Conservation (phyloP, 139 green algal genomes). For the Desmodesmus armatus region DNA sequence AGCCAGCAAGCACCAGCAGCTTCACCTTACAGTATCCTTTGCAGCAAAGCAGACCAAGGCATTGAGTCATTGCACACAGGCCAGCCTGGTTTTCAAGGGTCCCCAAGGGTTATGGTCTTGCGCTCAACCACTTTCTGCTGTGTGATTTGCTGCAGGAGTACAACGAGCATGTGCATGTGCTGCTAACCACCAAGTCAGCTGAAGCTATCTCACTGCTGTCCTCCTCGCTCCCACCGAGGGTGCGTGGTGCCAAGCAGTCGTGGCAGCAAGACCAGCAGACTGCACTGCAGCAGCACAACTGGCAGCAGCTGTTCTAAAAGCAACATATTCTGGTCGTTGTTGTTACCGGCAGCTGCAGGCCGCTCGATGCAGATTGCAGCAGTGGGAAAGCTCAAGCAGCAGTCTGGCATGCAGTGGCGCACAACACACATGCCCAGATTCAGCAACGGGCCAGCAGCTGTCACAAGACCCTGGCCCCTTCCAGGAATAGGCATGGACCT, state of each 20-base stretch:
- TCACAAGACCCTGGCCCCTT: no score
- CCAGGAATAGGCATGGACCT: no score
- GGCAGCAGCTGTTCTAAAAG: background rate
- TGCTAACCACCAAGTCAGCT: slow-evolving; percentile 53
- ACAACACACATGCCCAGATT: no score
- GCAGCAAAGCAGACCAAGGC: background rate
- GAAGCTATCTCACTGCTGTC: slow-evolving; percentile 48
- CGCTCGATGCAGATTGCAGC: no score
- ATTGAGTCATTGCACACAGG: background rate
- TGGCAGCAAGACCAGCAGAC: background rate
- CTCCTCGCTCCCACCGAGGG: slow-evolving; percentile 48
- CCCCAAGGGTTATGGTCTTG: background rate
- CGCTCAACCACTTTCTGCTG: background rate
- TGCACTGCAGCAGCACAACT: background rate
- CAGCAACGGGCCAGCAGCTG: no score
- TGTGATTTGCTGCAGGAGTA: slow-evolving; percentile 55
- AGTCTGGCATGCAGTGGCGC: no score
- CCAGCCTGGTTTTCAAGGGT: background rate
- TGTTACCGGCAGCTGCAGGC: no score
- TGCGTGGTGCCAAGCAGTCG: slow-evolving; percentile 11
- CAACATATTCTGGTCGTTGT: background rate
- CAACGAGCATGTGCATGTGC: slow-evolving; percentile 61
- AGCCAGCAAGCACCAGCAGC: background rate
- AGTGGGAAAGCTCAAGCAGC: no score
- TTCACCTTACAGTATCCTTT: background rate